Percentiles rank a stretch among this genome's conserved stretches.
These are phyloP conservation scores for Aspergillus sclerotioniger DNA, from an alignment of 495 filamentous ascomycete genomes.

Conservation along the genomic window DNA sequence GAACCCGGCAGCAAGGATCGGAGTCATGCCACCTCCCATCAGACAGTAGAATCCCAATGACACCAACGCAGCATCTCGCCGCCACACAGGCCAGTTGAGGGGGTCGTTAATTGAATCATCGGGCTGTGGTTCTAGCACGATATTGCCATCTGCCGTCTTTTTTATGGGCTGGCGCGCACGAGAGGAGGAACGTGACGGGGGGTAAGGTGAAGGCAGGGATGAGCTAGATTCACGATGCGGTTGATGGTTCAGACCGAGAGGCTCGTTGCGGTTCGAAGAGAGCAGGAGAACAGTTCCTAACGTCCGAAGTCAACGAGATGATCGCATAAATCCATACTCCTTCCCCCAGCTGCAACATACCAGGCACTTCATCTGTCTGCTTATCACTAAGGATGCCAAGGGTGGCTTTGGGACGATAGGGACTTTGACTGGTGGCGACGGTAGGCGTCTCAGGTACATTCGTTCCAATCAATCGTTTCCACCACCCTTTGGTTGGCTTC, in stretches of 20 bases:
- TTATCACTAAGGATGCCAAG: slow-evolving; percentile 83
- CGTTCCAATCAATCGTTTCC: slow-evolving; percentile 4
- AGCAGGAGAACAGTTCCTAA: slow-evolving; percentile 80
- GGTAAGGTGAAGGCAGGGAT: slow-evolving; percentile 62
- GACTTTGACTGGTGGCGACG: slow-evolving; percentile 7
- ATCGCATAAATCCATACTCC: neutral
- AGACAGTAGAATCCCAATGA: slow-evolving; percentile 90
- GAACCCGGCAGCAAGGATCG: slow-evolving; percentile 88
- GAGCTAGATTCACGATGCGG: slow-evolving; percentile 75
- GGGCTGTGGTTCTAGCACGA: slow-evolving; percentile 89
- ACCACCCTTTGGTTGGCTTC: slow-evolving; percentile 6
- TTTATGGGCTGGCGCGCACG: slow-evolving; percentile 57
- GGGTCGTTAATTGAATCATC: slow-evolving; percentile 90
- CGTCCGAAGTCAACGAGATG: slow-evolving; percentile 9
- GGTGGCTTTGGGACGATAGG: slow-evolving; percentile 59
- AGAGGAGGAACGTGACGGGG: slow-evolving; percentile 38
- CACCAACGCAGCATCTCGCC: slow-evolving; percentile 76
- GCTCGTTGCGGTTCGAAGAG: slow-evolving; percentile 73
- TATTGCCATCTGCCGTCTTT: slow-evolving; percentile 74
- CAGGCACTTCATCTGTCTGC: slow-evolving; percentile 87
- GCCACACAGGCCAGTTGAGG: slow-evolving; percentile 85
- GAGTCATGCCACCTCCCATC: slow-evolving; percentile 91
- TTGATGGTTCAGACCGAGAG: slow-evolving; percentile 72
- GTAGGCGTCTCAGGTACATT: slow-evolving; percentile 1
- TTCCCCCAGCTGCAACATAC: slow-evolving; percentile 45